Evolutionary conservation across 2,329 filamentous ascomycete genomes (phyloP).

Genomic region (Fusarium sp.): DNA sequence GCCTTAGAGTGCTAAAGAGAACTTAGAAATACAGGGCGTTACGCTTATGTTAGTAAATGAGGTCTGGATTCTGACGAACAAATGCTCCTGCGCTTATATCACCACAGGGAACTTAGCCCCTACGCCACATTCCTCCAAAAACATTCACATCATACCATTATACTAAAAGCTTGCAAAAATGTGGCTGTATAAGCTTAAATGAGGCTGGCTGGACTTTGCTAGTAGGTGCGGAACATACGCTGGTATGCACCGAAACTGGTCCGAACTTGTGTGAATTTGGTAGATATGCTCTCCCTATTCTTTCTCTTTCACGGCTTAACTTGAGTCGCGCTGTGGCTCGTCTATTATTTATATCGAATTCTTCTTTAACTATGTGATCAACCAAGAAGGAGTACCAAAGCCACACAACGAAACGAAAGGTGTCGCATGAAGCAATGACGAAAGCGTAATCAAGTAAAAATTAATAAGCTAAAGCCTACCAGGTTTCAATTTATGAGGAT

Average conservation of each 20-base stretch:
- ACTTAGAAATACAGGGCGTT: neutral
- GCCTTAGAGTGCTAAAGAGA: neutral
- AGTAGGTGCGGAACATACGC: rapidly evolving
- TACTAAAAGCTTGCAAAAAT: neutral
- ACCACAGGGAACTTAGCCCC: no score
- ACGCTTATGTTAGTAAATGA: neutral
- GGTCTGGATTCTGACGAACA: neutral
- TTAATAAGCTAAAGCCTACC: no score
- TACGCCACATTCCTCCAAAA: neutral
- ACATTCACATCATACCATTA: neutral
- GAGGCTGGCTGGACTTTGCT: neutral
- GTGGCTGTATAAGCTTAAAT: neutral
- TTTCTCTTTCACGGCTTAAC: neutral
- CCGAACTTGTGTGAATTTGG: neutral
- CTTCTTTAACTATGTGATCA: neutral
- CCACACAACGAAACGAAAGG: no score
- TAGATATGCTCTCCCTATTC: neutral
- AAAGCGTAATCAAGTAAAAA: no score
- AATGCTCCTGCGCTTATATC: neutral
- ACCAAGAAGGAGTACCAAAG: no score
- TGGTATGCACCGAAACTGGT: neutral
- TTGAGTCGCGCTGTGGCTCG: neutral
- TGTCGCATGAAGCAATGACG: no score
- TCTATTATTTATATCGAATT: neutral
- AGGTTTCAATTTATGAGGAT: no score